phyloP scores from a whole-genome alignment of 495 filamentous ascomycete genomes.

The Tuber brumale region DNA sequence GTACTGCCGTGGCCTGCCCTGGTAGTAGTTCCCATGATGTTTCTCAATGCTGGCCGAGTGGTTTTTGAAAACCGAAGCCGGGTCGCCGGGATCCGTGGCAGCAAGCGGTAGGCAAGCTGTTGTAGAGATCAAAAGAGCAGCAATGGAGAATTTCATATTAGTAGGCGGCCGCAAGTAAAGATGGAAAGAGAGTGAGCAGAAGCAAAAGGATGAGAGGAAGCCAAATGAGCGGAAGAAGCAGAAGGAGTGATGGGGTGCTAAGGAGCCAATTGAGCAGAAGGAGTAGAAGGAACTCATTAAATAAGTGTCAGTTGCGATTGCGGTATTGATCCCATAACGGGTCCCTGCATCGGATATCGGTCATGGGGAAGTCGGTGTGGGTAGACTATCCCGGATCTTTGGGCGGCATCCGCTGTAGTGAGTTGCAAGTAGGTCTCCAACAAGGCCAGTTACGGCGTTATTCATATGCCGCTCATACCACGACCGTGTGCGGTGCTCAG shows the following conservation, averaged over 20 bases:
- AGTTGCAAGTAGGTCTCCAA: background rate
- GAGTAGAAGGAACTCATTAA: background rate
- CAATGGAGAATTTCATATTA: background rate
- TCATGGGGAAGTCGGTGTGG: background rate
- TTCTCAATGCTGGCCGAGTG: conserved; percentile 14
- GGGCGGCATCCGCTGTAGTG: background rate
- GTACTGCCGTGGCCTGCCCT: conserved; percentile 8
- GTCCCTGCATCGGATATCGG: background rate
- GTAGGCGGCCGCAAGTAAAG: background rate
- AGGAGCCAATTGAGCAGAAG: too few species aligned
- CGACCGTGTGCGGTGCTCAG: background rate
- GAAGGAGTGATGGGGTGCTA: too few species aligned
- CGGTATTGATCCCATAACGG: background rate
- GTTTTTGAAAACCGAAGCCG: background rate
- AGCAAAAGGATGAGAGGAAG: too few species aligned
- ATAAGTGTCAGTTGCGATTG: background rate
- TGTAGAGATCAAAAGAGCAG: background rate
- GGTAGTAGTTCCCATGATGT: conserved; percentile 16
- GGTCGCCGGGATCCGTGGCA: background rate
- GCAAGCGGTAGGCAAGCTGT: background rate
- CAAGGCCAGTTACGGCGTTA: background rate
- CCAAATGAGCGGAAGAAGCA: background rate
- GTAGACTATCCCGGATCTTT: background rate
- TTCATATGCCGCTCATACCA: background rate
- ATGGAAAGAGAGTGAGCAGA: background rate